Percentiles rank a stretch among this genome's conserved stretches.
Evolutionary conservation across 2,329 filamentous ascomycete genomes (phyloP).

Genomic region (Colletotrichum sp.): DNA sequence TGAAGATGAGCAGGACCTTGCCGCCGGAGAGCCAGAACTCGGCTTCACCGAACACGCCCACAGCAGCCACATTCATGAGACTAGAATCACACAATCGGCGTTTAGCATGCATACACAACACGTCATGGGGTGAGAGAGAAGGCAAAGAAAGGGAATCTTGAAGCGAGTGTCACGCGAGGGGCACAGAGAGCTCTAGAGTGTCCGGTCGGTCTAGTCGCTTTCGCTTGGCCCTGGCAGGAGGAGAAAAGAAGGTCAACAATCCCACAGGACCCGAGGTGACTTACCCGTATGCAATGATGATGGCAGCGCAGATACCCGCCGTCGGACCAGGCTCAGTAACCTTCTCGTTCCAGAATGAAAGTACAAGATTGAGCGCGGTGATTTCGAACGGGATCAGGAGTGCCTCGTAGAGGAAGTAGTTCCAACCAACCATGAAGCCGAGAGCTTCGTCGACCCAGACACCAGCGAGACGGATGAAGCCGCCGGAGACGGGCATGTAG

Average conservation of each 20-base stretch:
- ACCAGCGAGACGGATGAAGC: conserved; percentile 11
- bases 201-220: conserved; percentile 1
- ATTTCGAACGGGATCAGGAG: conserved; percentile 43
- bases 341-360: conserved; percentile 27
- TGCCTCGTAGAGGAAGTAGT: conserved; percentile 61
- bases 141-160: background rate
- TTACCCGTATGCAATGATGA: conserved; percentile 22
- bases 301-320: conserved; percentile 25
- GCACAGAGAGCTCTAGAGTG: conserved; percentile 7
- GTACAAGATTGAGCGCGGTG: conserved; percentile 26
- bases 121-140: background rate
- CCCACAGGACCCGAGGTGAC: background rate
- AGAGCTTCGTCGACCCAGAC: conserved; percentile 61
- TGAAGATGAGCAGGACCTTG: conserved; percentile 59
- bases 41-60: conserved; percentile 55
- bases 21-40: conserved; percentile 63
- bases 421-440: conserved; percentile 62
- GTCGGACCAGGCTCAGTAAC: conserved; percentile 20
- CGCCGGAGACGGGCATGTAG: conserved; percentile 31
- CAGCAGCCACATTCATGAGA: conserved; percentile 23
- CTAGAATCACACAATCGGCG: conserved; percentile 16
- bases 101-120: conserved; percentile 19
- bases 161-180: background rate
- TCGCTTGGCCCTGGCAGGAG: background rate
- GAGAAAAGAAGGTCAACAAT: conserved; percentile 1